These are phyloP conservation scores for Calophaca sinica DNA, from an alignment of 306 rosid genomes.

Conservation along the genomic window DNA sequence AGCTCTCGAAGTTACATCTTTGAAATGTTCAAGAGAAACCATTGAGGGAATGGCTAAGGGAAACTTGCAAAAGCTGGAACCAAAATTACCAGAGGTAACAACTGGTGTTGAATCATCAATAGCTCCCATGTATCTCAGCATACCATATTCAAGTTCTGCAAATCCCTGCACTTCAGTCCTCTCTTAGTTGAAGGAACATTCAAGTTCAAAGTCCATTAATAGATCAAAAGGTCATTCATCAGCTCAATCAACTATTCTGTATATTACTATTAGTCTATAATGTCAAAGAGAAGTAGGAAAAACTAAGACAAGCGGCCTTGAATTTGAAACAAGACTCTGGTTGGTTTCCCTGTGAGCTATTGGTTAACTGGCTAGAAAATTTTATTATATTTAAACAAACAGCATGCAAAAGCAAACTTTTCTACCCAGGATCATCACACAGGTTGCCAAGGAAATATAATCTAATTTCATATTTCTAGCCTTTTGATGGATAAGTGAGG, in stretches of 20 bases:
- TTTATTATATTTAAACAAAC: conserved; percentile 11
- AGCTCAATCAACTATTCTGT: no score
- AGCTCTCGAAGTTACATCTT: background rate
- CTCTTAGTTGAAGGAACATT: conserved; percentile 33
- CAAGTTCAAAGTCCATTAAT: conserved; percentile 33
- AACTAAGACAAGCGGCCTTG: no score
- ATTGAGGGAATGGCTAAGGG: background rate
- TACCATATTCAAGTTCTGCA: conserved; percentile 94
- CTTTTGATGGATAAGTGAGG: conserved; percentile 2
- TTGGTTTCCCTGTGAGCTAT: no score
- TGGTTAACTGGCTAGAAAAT: background rate
- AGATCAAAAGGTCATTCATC: background rate
- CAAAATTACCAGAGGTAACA: conserved; percentile 75
- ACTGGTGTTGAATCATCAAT: conserved; percentile 81
- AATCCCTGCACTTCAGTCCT: conserved; percentile 68
- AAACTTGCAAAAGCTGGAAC: conserved; percentile 27
- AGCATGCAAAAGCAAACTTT: background rate
- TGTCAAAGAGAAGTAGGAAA: no score
- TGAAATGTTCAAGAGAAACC: conserved; percentile 19
- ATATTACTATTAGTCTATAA: no score
- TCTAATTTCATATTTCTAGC: background rate
- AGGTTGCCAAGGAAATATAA: conserved; percentile 16
- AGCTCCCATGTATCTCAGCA: conserved; percentile 89
- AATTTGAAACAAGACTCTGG: no score
- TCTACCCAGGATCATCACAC: conserved; percentile 9